Percentiles rank a stretch among this genome's conserved stretches.
Conservation (phyloP, 108 stramenopile species). For the Aurantiochytrium sp. region DNA sequence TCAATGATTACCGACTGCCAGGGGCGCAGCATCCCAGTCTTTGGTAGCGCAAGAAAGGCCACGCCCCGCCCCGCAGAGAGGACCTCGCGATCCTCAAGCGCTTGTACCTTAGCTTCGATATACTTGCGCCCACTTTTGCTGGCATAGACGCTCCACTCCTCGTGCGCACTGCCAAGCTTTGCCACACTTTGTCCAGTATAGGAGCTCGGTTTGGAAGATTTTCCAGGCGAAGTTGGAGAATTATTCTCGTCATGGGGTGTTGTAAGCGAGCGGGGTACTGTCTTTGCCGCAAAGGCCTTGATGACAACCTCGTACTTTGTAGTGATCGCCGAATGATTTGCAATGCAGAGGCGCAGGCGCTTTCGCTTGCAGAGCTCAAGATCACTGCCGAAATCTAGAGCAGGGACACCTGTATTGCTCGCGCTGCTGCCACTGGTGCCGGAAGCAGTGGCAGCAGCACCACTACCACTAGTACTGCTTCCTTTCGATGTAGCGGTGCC, state of each 20-base stretch:
- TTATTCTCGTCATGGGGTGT: no score
- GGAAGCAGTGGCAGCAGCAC: no score
- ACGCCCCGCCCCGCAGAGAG: slow-evolving; percentile 30
- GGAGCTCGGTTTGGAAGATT: no score
- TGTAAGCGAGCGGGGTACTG: no score
- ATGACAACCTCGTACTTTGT: neutral
- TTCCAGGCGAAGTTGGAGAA: no score
- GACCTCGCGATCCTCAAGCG: slow-evolving; percentile 34
- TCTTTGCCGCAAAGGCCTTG: neutral
- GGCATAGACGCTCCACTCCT: slow-evolving; percentile 24
- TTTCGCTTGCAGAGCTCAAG: slow-evolving; percentile 33
- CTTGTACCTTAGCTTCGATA: slow-evolving; percentile 21
- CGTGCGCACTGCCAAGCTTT: slow-evolving; percentile 1
- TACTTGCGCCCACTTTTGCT: slow-evolving; percentile 26
- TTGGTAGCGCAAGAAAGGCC: slow-evolving; percentile 31
- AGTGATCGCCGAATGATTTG: slow-evolving; percentile 43
- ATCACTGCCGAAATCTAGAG: neutral
- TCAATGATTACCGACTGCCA: slow-evolving; percentile 37
- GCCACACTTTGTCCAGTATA: no score
- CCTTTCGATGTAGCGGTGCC: no score
- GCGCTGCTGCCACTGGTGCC: no score
- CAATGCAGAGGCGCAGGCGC: slow-evolving; percentile 27
- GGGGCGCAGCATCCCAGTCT: slow-evolving; percentile 26
- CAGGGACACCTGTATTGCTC: no score
- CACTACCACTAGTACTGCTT: no score